Evolutionary conservation across 2,329 filamentous ascomycete genomes (phyloP), one percentile per base, ranked within the genome.

Genomic region (Epichloe gansuensis): DNA sequence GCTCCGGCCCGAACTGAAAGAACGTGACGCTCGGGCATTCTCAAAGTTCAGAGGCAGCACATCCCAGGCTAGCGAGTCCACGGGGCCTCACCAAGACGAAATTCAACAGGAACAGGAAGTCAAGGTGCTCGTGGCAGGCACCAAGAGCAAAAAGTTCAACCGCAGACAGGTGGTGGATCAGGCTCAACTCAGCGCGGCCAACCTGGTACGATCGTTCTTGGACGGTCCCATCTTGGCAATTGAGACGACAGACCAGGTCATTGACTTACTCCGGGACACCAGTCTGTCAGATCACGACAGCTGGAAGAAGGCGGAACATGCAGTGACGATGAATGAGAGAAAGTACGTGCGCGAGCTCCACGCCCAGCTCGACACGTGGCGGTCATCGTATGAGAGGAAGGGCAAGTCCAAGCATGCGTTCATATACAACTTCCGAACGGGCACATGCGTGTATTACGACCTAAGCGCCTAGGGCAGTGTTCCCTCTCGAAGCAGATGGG

Each of bases 121-220:
- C 46, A 84, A 86, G 55, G 85, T 97, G n/a, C 76, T 96, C 4
- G 78, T 90, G 5, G 82, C 87, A 1, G 85, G 88, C 53, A 91
- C 89, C 48, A 83, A 85, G 61, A 89, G 84, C 67, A 96, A 95
- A 69, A 97, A 96, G 72, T 87, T 86, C 57, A 96, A 95, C 69
- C 83, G 91, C 51, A 83, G 83, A 63, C 84, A 84, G 31, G 89
- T 97, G 48, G 83, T 96, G 47, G 88, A 95, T 65, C 86, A 91
- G 58, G 85, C 85, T 56, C 81, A 81, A 68, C 66, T 64, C 53
- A 75, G 72, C 57, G 75, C 74, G 4, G 75, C 80, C 34, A 80
- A 78, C 52, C 75, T 91, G 38, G 77, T 89, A 12, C 80, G 85
- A 35, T 80, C 79, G 4, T 89, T 89, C 59, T 73, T 88, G 5